Evolutionary conservation across 257 asterid species (phyloP), one percentile per base, ranked within the genome.

Genomic region (Solanum bulbocastanum): DNA sequence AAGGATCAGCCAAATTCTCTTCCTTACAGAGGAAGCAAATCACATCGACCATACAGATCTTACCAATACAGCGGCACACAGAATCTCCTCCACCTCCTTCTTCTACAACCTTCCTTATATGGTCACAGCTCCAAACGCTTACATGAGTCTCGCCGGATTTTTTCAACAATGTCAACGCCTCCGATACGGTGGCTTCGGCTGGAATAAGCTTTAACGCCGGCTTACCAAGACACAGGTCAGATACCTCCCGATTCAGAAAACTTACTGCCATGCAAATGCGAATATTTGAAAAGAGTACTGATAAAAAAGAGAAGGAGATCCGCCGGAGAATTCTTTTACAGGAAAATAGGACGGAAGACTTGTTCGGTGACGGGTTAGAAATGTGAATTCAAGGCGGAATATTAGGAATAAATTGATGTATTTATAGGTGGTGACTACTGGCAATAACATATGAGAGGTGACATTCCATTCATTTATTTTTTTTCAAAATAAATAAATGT

Each of bases 211-310:
- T 92, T 56, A 96, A 88, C 60, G 92, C 92, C 88, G 99, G 99
- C 90, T 95, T 96, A 66, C 98, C 99, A 58, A 96, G 87, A 91
- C 98, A 95, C 89, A 96, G 91, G 68, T 95, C 99, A 27, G 98
- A 94, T 18, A 94, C 89, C 60, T 93, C 98, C 87, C 89, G 92
- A 88, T 89, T 90, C 92, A 96, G 84, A 89, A 94, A 90, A 89
- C 93, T 91, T 81, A 92, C 90, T 94, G 98, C 99, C 99, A 96
- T 96, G 88, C 99, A 96, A 84, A 85, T 39, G 85, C 42, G 16
- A 74, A 36, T 36, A 74, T 10, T 36, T 23, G 12, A 36, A 10
- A 12, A 36, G 9, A 25, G 6, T 6, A 8, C 78, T 6, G 30
- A 60, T 60, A 10, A 22, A 22, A 83, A n/a, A 68, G 66, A 78